Conservation (phyloP, 805 yeast species). For the Wickerhamomyces subpelliculosus region DNA sequence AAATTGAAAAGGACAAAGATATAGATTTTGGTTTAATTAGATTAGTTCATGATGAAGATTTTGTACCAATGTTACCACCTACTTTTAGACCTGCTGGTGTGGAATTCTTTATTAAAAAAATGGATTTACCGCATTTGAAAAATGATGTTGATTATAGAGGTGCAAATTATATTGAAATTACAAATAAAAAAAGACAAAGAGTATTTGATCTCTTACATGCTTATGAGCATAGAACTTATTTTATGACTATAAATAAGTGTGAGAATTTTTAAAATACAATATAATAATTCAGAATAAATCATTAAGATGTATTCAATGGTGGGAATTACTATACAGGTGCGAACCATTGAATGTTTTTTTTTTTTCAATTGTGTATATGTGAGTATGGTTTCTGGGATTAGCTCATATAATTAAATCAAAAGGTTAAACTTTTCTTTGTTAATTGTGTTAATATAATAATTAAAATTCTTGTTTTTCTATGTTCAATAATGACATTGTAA, state of each 20-base stretch:
- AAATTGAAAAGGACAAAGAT: slow-evolving; percentile 9
- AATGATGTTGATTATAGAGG: slow-evolving; percentile 12
- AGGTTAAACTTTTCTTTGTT: no score
- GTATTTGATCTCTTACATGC: slow-evolving; percentile 22
- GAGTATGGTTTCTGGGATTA: no score
- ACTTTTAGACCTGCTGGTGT: slow-evolving; percentile 27
- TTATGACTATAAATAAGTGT: slow-evolving; percentile 28
- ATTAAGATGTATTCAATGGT: background rate
- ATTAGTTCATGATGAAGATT: slow-evolving; percentile 50
- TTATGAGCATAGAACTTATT: slow-evolving; percentile 31
- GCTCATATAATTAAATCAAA: no score
- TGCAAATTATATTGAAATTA: background rate
- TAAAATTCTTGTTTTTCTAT: no score
- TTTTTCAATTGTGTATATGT: no score
- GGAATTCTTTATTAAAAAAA: slow-evolving; percentile 26
- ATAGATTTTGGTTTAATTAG: slow-evolving; percentile 38
- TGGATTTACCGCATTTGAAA: slow-evolving; percentile 30
- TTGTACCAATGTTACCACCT: slow-evolving; percentile 57
- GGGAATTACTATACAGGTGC: no score
- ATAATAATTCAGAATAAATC: no score
- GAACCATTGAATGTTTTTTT: no score
- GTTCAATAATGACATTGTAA: no score
- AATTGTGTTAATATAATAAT: no score
- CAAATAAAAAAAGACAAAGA: background rate
- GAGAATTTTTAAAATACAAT: slow-evolving; percentile 13